These are phyloP conservation scores for Albatrellus sp. DNA, from an alignment of 1,284 basidiomycete genomes.

Conservation along the genomic window DNA sequence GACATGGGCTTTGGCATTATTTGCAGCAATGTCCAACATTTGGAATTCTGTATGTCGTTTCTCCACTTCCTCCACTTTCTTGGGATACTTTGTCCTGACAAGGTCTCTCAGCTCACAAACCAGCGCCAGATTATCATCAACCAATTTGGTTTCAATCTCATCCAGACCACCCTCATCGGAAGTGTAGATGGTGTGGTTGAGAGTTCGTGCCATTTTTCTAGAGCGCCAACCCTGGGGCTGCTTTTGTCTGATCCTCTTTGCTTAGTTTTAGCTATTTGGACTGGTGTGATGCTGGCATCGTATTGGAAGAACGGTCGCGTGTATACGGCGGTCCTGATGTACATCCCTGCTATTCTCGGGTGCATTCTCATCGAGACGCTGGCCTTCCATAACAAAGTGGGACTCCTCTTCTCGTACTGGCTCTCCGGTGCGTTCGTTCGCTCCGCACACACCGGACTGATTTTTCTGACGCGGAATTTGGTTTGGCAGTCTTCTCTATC, in stretches of 20 bases:
- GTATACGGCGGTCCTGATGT: conserved; percentile 48
- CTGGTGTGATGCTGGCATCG: conserved; percentile 45
- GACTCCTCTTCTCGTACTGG: conserved; percentile 49
- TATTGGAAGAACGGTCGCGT: conserved; percentile 43
- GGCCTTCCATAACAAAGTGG: conserved; percentile 51
- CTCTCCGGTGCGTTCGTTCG: conserved; percentile 36
- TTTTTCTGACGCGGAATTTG: neutral
- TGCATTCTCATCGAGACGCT: conserved; percentile 50
- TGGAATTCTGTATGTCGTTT: conserved; percentile 32
- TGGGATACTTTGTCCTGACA: neutral
- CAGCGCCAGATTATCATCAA: conserved; percentile 57
- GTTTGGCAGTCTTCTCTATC: conserved; percentile 41
- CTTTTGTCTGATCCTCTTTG: neutral
- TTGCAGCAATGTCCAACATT: conserved; percentile 49
- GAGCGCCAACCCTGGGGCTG: conserved; percentile 6
- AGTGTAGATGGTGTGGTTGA: conserved; percentile 59
- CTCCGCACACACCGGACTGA: neutral
- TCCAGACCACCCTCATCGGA: conserved; percentile 59
- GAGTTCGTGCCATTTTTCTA: conserved; percentile 18
- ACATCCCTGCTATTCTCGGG: conserved; percentile 51
- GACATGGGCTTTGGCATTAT: conserved; percentile 58
- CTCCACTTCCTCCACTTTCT: neutral
- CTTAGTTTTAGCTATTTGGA: conserved; percentile 42
- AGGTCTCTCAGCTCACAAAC: conserved; percentile 38
- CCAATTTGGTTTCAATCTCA: conserved; percentile 52